These are phyloP conservation scores for Fonsecaea pedrosoi DNA, from an alignment of 2,329 filamentous ascomycete genomes.

Conservation along the genomic window DNA sequence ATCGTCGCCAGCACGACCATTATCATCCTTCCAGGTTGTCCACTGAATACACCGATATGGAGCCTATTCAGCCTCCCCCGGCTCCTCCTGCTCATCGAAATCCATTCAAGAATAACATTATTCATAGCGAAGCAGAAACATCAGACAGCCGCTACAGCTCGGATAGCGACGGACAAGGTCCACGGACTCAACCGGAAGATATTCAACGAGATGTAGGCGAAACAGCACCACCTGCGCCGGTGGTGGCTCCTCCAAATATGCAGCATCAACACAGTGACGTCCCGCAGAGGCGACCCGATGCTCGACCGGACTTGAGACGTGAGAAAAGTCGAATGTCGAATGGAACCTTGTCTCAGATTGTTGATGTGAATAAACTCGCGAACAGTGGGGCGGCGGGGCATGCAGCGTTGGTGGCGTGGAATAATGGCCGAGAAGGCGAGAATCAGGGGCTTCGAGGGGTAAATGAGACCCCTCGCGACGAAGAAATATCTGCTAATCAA, in stretches of 20 bases:
- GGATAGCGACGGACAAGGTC: slow-evolving; percentile 46
- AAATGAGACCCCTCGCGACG: slow-evolving; percentile 43
- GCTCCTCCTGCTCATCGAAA: slow-evolving; percentile 48
- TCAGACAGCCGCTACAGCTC: slow-evolving; percentile 49
- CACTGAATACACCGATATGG: slow-evolving; percentile 30
- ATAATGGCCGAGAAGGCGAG: slow-evolving; percentile 43
- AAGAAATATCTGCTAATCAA: slow-evolving; percentile 39
- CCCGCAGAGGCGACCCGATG: slow-evolving; percentile 72
- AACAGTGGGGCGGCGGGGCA: slow-evolving; percentile 45
- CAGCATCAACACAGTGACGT: slow-evolving; percentile 74
- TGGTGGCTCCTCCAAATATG: slow-evolving; percentile 79
- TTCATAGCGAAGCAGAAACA: slow-evolving; percentile 36
- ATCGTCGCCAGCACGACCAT: slow-evolving; percentile 30
- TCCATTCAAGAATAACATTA: slow-evolving; percentile 36
- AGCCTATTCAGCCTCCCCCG: slow-evolving; percentile 40
- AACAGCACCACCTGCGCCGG: slow-evolving; percentile 74
- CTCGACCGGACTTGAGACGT: slow-evolving; percentile 77
- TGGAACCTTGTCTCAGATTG: slow-evolving; percentile 80
- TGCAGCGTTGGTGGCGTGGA: slow-evolving; percentile 51
- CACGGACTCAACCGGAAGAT: slow-evolving; percentile 39
- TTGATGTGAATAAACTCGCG: slow-evolving; percentile 65
- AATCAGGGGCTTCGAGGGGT: slow-evolving; percentile 50
- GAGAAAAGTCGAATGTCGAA: slow-evolving; percentile 84
- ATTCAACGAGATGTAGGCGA: slow-evolving; percentile 48
- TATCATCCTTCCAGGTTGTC: slow-evolving; percentile 35